Base-by-base conservation (phyloP, 2,329 filamentous ascomycete species). In the Neonectria punicea region DNA sequence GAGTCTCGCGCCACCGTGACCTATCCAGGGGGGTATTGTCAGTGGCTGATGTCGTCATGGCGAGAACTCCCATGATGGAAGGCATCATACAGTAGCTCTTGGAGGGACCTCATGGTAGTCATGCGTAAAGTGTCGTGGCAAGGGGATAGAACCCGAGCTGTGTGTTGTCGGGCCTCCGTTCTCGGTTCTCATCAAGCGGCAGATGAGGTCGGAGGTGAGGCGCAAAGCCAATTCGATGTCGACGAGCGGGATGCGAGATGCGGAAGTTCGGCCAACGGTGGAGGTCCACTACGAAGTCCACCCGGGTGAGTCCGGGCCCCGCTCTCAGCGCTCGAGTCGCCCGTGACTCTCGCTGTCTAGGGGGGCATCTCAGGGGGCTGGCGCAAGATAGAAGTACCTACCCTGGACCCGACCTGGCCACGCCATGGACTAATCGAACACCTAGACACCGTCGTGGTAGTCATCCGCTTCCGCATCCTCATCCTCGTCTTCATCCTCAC, bases 1-100 rank as follows among this genome's bases (percentile, higher is more conserved):
- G 85, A 41, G 91, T 89, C 72, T 85, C 82, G 73, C 87, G 82
- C 92, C 92, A 94, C 86, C 89, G 86, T 77, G 83, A 81, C 76
- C 91, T 93, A 72, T 54, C 50, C 36, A 39, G 57, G 63, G 51
- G 53, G 36, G 36, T n/a, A 30, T 58, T 76, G 76, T 74, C 66
- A 72, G 73, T 67, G 56, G 55, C 46, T 58, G 36, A 58, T 41
- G 61, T 63, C 54, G 61, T 63, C 54, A 56, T 54, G 54, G 54
- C 36, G 25, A 47, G 56, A 25, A 36, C 41, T 59, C 25, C 50
- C 25, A 61, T 16, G 20, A 41, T 51, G 53, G 34, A 39, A 39
- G 36, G 58, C 50, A 49, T 73, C 80, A 71, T 71, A 81, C 80
- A 76, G 73, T 46, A 76, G 77, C 71, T 81, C 80, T 51, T 81